These are phyloP conservation scores for Tylopilus felleus DNA, from an alignment of 768 basidiomycete genomes.

Conservation along the genomic window DNA sequence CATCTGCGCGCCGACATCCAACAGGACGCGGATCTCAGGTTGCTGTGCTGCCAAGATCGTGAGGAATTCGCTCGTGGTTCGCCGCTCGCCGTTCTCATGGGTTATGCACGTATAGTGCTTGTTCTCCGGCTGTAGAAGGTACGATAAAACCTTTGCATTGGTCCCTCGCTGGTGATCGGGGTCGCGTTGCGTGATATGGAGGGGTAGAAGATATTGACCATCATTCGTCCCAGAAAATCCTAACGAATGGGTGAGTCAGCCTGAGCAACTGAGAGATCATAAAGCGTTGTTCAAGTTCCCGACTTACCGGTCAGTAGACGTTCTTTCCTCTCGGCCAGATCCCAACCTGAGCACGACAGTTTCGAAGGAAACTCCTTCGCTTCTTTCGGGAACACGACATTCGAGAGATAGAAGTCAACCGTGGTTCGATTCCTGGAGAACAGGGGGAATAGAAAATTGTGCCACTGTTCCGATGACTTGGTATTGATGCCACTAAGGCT, in stretches of 20 bases:
- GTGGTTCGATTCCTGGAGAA: conserved; percentile 37
- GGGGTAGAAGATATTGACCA: conserved; percentile 36
- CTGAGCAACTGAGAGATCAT: fast-evolving
- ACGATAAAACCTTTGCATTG: conserved; percentile 40
- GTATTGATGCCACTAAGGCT: conserved; percentile 41
- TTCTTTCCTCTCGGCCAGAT: conserved; percentile 41
- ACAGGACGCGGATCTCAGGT: conserved; percentile 42
- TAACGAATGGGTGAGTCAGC: background rate
- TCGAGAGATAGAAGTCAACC: conserved; percentile 46
- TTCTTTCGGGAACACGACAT: conserved; percentile 48
- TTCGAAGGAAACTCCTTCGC: conserved; percentile 47
- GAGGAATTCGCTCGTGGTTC: conserved; percentile 21
- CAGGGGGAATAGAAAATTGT: conserved; percentile 27
- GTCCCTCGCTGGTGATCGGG: conserved; percentile 34
- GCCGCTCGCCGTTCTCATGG: conserved; percentile 11
- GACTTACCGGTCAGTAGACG: conserved; percentile 12
- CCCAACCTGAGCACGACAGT: conserved; percentile 51
- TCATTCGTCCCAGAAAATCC: conserved; percentile 43
- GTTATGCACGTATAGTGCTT: conserved; percentile 16
- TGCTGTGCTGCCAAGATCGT: conserved; percentile 31
- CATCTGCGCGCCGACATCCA: conserved; percentile 58
- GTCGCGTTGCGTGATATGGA: conserved; percentile 32
- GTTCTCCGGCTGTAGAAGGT: conserved; percentile 28
- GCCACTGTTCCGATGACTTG: conserved; percentile 35
- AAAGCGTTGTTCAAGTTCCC: too few species aligned